Evolutionary conservation across 2,329 filamentous ascomycete genomes (phyloP), one percentile per base, ranked within the genome.

Genomic region (Hymenoscyphus albidus): DNA sequence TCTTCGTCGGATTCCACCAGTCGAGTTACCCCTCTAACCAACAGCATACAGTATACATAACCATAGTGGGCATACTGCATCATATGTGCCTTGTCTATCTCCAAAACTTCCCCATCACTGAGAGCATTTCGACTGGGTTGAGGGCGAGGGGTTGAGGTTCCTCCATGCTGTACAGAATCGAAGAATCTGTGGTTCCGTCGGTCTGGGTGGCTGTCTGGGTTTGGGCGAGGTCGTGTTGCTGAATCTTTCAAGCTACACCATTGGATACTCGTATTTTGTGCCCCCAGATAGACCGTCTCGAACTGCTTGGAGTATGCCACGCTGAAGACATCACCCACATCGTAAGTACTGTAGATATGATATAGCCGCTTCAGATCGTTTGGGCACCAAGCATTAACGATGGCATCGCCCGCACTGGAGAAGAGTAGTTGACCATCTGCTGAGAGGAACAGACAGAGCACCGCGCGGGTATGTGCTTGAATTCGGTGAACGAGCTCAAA

Each of bases 291-390:
- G 3, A 97, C 84, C 0, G 90, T 96, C 70, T 94, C 85, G 72
- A 92, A 82, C 70, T 87, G 84, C 6, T 87, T 80, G 3, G 93
- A 97, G 77, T 96, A 97, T 1, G 89, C 90, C n/a, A 97, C 88
- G 71, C 92, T 96, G 76, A 98, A 98, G 65, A 99, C 87, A 78
- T 99, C 95, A 65, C 95, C 95, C 51, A 97, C 91, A 72, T 98
- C 95, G 77, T 96, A 94, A 59, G 89, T 89, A 68, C 93, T 96
- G 80, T 96, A 96, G 67, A 98, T 91, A 68, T 95, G 92, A 79
- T 93, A 95, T 0, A 95, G 82, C 35, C 90, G 88, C 63, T 84
- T 85, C 76, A 97, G 88, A 5, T 87, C 89, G 55, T 81, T 83
- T 1, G 93, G 91, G 71, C 88, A 89, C 95, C 95, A 99, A 54